A percentile compares a stretch with the other conserved stretches of the same genome.
phyloP scores from a whole-genome alignment of 2,329 filamentous ascomycete species.

The Clarireedia hainanense region DNA sequence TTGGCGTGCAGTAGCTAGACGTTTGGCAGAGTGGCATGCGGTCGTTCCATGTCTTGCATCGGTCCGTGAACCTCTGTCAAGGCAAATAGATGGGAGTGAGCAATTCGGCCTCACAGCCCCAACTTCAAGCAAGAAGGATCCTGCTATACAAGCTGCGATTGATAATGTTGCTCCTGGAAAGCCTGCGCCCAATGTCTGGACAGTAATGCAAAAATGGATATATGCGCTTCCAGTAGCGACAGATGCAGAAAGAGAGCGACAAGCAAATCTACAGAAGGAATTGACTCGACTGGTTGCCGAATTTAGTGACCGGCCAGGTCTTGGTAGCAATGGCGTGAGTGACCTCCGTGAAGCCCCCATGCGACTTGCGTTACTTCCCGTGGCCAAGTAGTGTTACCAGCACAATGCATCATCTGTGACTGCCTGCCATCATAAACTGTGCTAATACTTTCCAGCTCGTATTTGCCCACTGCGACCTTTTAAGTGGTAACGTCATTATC shows the following conservation, averaged over 20 bases:
- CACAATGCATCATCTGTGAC: background rate
- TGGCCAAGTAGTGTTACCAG: constrained; percentile 4
- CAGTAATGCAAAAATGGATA: constrained; percentile 94
- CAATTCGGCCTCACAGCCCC: constrained; percentile 22
- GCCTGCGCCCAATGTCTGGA: constrained; percentile 83
- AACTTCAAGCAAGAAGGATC: constrained; percentile 28
- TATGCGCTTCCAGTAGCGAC: constrained; percentile 70
- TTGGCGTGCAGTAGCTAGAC: constrained; percentile 74
- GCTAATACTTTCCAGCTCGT: constrained; percentile 52
- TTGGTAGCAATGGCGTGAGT: constrained; percentile 67
- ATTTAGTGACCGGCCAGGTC: constrained; percentile 67
- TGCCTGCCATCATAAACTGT: background rate
- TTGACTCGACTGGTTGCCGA: constrained; percentile 60
- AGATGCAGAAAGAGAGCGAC: constrained; percentile 58
- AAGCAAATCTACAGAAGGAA: constrained; percentile 64
- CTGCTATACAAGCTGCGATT: constrained; percentile 36
- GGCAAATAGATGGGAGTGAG: constrained; percentile 33
- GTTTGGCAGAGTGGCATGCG: constrained; percentile 91
- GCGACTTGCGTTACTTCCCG: background rate
- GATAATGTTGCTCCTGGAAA: constrained; percentile 54
- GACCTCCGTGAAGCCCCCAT: constrained; percentile 11
- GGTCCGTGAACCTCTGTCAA: constrained; percentile 18
- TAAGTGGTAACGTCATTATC: constrained; percentile 95
- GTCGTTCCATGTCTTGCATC: constrained; percentile 49
- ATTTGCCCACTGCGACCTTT: constrained; percentile 89